Conservation (phyloP, 768 basidiomycete genomes). For the Boletus reticuloceps region DNA sequence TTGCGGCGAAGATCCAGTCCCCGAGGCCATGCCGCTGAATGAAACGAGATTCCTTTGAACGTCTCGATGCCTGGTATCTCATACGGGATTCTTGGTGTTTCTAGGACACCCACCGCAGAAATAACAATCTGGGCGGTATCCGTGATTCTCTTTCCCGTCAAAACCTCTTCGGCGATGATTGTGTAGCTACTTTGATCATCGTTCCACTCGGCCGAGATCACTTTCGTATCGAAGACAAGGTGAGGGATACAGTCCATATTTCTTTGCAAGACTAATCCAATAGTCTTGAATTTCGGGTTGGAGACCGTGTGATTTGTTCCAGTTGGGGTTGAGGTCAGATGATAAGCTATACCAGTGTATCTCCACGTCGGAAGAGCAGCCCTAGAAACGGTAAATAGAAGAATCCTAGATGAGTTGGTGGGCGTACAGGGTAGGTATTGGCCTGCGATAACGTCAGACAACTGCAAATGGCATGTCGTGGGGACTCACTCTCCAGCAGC, state of each 20-base stretch:
- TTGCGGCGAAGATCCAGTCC: constrained; percentile 42
- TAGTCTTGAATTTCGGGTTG: constrained; percentile 45
- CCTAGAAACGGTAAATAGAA: constrained; percentile 24
- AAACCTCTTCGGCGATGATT: constrained; percentile 31
- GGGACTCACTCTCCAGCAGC: constrained; percentile 49
- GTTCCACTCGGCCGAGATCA: constrained; percentile 48
- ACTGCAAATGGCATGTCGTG: neutral
- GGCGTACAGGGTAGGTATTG: constrained; percentile 26
- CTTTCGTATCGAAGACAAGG: constrained; percentile 43
- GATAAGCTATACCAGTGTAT: constrained; percentile 48
- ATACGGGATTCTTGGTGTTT: constrained; percentile 40
- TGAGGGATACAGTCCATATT: constrained; percentile 41
- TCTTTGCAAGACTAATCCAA: constrained; percentile 40
- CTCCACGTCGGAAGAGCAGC: constrained; percentile 43
- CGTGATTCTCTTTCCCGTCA: constrained; percentile 27
- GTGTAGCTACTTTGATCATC: constrained; percentile 33
- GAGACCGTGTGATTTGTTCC: constrained; percentile 40
- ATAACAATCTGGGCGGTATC: constrained; percentile 47
- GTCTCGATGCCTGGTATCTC: constrained; percentile 32
- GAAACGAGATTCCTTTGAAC: constrained; percentile 52
- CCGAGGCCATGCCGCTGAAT: constrained; percentile 50
- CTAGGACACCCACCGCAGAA: constrained; percentile 48
- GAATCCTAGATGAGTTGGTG: neutral
- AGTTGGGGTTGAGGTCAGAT: constrained; percentile 44
- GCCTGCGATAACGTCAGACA: constrained; percentile 20